Base-by-base conservation (phyloP, 306 rosid genomes). In the Sophora flavescens region DNA sequence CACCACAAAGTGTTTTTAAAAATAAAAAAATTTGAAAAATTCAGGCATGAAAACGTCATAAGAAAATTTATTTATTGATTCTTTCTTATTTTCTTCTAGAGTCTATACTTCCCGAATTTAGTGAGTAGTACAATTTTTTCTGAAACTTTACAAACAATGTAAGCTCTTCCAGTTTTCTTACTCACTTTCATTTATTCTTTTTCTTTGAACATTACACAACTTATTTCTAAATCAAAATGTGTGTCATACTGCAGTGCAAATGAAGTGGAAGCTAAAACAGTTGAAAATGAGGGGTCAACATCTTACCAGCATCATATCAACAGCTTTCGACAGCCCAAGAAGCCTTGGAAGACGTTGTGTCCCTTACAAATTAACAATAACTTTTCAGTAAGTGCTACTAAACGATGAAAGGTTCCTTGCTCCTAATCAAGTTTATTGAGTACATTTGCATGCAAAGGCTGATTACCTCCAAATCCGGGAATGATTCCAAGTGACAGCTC, bases 271-370 rank as follows among this genome's bases (percentile, higher is more conserved):
- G 41, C 57, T 69, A 61, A 50, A 74, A 53, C 44, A 56, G 54
- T 10, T 35, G 28, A 38, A 54, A 33, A 47, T 54, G 28, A 64
- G 54, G 17, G 30, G 58, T 72, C 54, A 38, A 51, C 5, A 32
- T 68, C 80, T 61, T 87, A 96, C 99, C 96, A 96, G 87, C 96
- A 96, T 92, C 91, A 96, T 92, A 36, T 92, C 98, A 78, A 96
- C 64, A 63, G 97, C 96, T 84, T 92, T 92, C 56, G 85, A 48
- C 76, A 93, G 82, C 67, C 99, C 99, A 17, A 85, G 57, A 78
- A 96, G 97, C 88, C 99, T 91, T 70, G 99, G 99, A 87, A 96
- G 99, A 80, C 97, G 90, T 68, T 96, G 99, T 33, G 99, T 96
- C 54, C 99, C 99, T 95, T 80, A 63, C 4, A 81, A 61, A 84